These are phyloP conservation scores for Funneliformis geosporum DNA, from an alignment of 192 early-diverging fungal species.

Conservation along the genomic window DNA sequence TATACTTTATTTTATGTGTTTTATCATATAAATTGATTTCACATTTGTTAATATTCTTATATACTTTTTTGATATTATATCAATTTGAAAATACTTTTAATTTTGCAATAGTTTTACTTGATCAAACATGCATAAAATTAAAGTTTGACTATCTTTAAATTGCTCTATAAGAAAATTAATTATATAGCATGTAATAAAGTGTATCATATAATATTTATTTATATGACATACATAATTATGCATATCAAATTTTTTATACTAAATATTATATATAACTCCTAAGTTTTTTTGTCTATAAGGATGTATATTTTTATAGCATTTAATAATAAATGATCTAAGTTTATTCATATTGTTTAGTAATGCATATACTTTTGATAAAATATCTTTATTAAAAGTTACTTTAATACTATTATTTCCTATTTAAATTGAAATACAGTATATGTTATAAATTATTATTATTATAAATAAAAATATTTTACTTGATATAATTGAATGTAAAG, in stretches of 20 bases:
- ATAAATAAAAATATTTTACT: not conserved
- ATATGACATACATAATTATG: too few species aligned
- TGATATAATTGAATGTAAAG: not conserved
- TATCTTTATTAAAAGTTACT: not conserved
- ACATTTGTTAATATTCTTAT: too few species aligned
- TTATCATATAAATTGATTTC: too few species aligned
- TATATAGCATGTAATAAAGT: too few species aligned
- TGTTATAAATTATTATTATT: not conserved
- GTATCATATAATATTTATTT: too few species aligned
- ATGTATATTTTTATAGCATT: not conserved
- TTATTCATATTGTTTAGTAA: not conserved
- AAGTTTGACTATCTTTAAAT: not conserved
- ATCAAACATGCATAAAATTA: not conserved
- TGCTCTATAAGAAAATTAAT: too few species aligned
- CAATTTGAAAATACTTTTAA: not conserved
- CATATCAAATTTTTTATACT: not conserved
- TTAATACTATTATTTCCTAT: not conserved
- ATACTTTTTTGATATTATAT: not conserved
- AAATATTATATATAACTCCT: not conserved
- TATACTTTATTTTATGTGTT: too few species aligned
- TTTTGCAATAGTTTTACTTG: not conserved
- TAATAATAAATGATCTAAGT: not conserved
- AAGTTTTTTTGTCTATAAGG: too few species aligned
- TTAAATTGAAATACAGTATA: not conserved
- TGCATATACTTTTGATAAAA: not conserved